phyloP scores from a whole-genome alignment of 495 filamentous ascomycete species.

The Hypoxylon lenormandii region DNA sequence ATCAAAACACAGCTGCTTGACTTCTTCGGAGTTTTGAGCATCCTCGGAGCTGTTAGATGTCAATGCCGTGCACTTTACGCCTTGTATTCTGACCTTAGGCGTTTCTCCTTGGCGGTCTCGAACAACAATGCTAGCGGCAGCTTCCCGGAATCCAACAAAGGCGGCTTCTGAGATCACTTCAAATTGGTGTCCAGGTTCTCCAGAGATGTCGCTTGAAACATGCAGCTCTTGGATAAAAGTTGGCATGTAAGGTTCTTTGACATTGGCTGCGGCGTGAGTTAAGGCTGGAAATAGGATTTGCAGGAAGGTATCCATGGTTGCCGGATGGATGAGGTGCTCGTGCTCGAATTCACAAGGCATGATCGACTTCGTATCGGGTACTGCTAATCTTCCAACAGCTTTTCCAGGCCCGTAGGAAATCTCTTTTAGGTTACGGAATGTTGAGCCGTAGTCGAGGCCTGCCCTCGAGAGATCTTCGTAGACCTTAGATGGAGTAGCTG shows the following conservation, averaged over 20 bases:
- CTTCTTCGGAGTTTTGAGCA: neutral
- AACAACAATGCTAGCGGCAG: neutral
- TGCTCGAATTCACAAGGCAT: slow-evolving; percentile 61
- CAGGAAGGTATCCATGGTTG: slow-evolving; percentile 59
- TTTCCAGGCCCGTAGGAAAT: slow-evolving; percentile 12
- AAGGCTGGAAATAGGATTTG: slow-evolving; percentile 51
- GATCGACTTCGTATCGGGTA: slow-evolving; percentile 54
- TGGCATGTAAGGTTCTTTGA: slow-evolving; percentile 42
- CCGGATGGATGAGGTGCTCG: slow-evolving; percentile 62
- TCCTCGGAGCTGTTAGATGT: neutral
- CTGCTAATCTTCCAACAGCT: slow-evolving; percentile 37
- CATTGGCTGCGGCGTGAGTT: neutral
- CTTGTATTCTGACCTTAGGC: neutral
- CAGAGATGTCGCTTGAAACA: slow-evolving; percentile 3
- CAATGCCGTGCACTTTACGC: neutral
- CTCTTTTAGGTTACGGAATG: slow-evolving; percentile 16
- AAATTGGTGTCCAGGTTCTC: slow-evolving; percentile 1
- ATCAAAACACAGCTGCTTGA: slow-evolving; percentile 4
- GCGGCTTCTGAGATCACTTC: neutral
- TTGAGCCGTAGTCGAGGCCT: slow-evolving; percentile 19
- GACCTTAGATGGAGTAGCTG: slow-evolving; percentile 11
- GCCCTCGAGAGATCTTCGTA: slow-evolving; percentile 11
- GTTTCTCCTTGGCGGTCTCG: neutral
- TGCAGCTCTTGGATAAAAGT: slow-evolving; percentile 32
- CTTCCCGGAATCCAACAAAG: slow-evolving; percentile 4